A percentile compares a stretch with the other conserved stretches of the same genome.
Conservation (phyloP, 805 yeast species). For the Tetrapisispora nanseiensis region DNA sequence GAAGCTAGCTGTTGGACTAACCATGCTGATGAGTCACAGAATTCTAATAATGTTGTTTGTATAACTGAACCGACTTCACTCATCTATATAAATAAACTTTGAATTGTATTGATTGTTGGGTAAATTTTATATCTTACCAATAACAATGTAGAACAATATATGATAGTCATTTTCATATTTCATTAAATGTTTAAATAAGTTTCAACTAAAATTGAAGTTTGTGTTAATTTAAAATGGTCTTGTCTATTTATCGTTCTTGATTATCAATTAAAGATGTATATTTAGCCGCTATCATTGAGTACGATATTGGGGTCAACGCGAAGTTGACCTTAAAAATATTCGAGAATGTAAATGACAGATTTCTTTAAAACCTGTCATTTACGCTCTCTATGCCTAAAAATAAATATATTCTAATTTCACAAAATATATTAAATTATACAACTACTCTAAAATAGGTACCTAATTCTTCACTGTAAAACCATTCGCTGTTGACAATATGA, state of each 20-base stretch:
- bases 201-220: no score
- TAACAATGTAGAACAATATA: no score
- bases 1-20: constrained; percentile 9
- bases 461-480: not conserved
- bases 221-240: no score
- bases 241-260: no score
- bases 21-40: constrained; percentile 19
- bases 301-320: no score
- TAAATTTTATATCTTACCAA: no score
- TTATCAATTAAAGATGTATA: no score
- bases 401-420: no score
- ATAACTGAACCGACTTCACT: constrained; percentile 12
- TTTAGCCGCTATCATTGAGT: not conserved
- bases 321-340: no score
- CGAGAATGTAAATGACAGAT: no score
- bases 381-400: not conserved
- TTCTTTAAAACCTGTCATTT: not conserved
- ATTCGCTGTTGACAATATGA: not conserved
- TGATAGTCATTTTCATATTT: no score
- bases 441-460: not conserved
- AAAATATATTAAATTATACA: not conserved
- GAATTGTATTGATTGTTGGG: not conserved
- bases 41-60: constrained; percentile 12
- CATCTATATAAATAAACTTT: constrained; percentile 4
- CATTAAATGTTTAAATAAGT: no score